These are phyloP conservation scores for Aspergillus haitiensis DNA, from an alignment of 495 filamentous ascomycete genomes.

Conservation along the genomic window DNA sequence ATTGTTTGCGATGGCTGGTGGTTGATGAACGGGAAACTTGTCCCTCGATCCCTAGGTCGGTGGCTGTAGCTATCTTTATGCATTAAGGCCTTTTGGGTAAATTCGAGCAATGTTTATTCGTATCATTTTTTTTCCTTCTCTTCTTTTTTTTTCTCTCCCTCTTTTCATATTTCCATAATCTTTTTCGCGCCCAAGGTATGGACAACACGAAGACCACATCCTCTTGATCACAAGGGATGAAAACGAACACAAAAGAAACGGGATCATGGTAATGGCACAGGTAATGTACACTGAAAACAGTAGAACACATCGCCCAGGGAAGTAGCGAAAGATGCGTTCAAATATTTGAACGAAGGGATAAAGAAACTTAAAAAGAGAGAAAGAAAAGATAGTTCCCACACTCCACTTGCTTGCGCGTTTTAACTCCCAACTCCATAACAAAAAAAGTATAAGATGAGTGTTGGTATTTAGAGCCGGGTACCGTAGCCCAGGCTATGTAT, in stretches of 20 bases:
- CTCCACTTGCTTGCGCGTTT: not conserved
- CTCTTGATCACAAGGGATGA: not conserved
- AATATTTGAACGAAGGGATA: not conserved
- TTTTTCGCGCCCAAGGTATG: constrained; percentile 4
- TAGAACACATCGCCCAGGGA: not conserved
- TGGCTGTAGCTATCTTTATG: constrained; percentile 23
- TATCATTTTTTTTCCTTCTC: constrained; percentile 8
- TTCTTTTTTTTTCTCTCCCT: constrained; percentile 7
- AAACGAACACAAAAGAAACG: too few relatives aligned
- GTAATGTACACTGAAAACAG: constrained; percentile 13
- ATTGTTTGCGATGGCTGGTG: constrained; percentile 16
- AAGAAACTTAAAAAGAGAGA: not conserved
- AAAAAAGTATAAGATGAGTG: not conserved
- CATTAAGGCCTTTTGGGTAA: constrained; percentile 27
- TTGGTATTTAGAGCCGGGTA: constrained; percentile 18
- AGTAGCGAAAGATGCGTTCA: not conserved
- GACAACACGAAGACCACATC: not conserved
- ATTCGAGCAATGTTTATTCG: constrained; percentile 19
- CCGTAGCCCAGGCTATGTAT: constrained; percentile 22
- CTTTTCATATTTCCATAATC: too few relatives aligned
- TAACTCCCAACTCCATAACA: not conserved
- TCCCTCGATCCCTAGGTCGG: constrained; percentile 4
- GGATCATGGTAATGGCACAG: constrained; percentile 12
- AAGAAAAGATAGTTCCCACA: not conserved
- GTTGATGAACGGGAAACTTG: constrained; percentile 13